These are phyloP conservation scores for Cnidoscolus chayamansa DNA, from an alignment of 441 rosid species.

Conservation along the genomic window DNA sequence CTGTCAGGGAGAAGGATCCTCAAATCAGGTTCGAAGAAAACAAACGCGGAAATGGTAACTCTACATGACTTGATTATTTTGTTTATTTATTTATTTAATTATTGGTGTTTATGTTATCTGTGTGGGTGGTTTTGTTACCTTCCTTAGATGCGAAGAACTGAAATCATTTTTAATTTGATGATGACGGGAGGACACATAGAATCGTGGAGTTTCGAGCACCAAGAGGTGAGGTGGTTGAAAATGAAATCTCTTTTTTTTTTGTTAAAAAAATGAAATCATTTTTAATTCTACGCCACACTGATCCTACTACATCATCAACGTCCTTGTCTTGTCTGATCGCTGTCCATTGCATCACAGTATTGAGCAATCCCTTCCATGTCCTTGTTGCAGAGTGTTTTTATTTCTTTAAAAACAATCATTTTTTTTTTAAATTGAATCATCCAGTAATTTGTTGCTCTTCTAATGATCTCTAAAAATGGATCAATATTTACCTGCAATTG, in stretches of 20 bases:
- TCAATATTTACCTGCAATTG: no score
- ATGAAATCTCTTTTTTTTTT: not conserved
- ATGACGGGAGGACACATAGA: not conserved
- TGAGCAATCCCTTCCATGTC: no score
- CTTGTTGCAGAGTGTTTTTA: no score
- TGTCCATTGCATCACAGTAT: no score
- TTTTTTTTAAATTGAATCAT: no score
- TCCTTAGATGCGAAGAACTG: not conserved
- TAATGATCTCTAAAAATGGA: no score
- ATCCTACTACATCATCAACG: not conserved
- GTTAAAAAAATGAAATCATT: not conserved
- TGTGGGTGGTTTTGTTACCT: not conserved
- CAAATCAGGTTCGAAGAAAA: constrained; percentile 5
- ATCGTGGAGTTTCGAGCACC: constrained; percentile 33
- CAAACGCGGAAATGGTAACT: constrained; percentile 10
- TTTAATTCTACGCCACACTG: not conserved
- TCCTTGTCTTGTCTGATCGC: no score
- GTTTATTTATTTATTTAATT: no score
- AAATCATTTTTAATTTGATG: no score
- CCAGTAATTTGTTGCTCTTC: no score
- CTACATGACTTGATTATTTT: not conserved
- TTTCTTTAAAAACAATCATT: no score
- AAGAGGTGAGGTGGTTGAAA: constrained; percentile 2
- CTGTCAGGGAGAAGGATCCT: not conserved
- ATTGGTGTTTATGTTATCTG: no score